Percentiles rank a stretch among this genome's conserved stretches.
Conservation (phyloP, 805 yeast genomes). For the Saturnispora besseyi region DNA sequence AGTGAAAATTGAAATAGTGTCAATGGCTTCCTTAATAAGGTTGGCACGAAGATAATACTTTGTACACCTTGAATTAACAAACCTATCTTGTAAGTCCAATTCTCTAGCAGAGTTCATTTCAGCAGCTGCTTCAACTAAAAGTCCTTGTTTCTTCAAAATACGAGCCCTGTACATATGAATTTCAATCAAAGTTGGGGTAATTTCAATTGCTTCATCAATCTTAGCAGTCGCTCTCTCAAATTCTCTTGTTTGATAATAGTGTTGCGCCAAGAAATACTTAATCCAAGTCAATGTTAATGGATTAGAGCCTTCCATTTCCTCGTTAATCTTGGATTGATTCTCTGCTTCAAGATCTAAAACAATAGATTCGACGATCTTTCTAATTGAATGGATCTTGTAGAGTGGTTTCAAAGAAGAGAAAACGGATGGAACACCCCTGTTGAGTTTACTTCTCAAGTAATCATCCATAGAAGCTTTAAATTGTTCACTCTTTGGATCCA, state of each 20-base stretch:
- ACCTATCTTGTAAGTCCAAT: constrained; percentile 83
- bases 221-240: constrained; percentile 44
- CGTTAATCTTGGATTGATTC: neutral
- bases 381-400: constrained; percentile 40
- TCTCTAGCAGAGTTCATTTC: constrained; percentile 62
- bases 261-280: constrained; percentile 69
- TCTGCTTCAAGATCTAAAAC: constrained; percentile 39
- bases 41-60: constrained; percentile 77
- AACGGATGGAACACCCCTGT: constrained; percentile 82
- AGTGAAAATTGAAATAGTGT: constrained; percentile 70
- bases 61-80: constrained; percentile 79
- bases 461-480: constrained; percentile 35
- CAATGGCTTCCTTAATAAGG: constrained; percentile 63
- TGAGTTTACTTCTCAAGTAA: constrained; percentile 55
- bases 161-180: constrained; percentile 73
- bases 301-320: constrained; percentile 18
- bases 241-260: constrained; percentile 49
- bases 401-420: constrained; percentile 80
- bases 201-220: constrained; percentile 55
- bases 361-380: constrained; percentile 39
- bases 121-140: constrained; percentile 51
- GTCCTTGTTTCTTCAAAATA: constrained; percentile 64
- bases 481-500: constrained; percentile 37
- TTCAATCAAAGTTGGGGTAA: constrained; percentile 82
- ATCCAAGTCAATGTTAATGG: constrained; percentile 60